Base-by-base conservation (phyloP, 2,329 filamentous ascomycete genomes). In the Apiospora kogelbergensis region DNA sequence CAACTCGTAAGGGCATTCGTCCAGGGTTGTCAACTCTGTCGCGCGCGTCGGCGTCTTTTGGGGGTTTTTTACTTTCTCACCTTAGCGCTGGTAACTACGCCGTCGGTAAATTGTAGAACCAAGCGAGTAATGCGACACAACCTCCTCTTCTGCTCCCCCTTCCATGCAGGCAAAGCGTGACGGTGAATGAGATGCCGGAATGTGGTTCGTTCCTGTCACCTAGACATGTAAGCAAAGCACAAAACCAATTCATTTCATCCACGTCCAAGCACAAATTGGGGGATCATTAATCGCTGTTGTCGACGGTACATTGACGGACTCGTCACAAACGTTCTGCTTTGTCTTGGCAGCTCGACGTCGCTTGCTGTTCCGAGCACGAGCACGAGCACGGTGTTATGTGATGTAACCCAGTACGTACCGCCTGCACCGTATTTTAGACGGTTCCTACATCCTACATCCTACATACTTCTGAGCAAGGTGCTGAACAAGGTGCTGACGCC, bases 41-140 rank as follows among this genome's bases (percentile, higher is more conserved):
- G 53, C 53, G 53, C 53, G 53, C 53, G 30, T 60, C 53, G 53
- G 53, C 53, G 53, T 60, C 30, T 60, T 60, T 37, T 57, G 48
- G 48, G 15, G 10, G 45, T n/a, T 46, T 13, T 30, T 30, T 60
- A 26, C 45, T 46, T 13, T 30, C 53, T 60, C 53, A 13, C 26
- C 17, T 60, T 60, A 60, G 53, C 53, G 53, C 53, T 60, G 53
- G 53, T 30, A 11, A 26, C 53, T 30, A 60, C 26, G 48, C 26
- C 13, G 48, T 15, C 48, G 48, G 48, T 57, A 57, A 57, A 57
- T 57, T 57, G 17, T 57, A 33, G 15, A 57, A 57, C 26, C 48
- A 60, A 60, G 53, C 53, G 53, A 60, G 53, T 20, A 37, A 60
- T 60, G 53, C 53, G 30, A 26, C 53, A 60, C 48, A 10, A 33